phyloP scores from a whole-genome alignment of 768 basidiomycete genomes.

The Mycena galopus region DNA sequence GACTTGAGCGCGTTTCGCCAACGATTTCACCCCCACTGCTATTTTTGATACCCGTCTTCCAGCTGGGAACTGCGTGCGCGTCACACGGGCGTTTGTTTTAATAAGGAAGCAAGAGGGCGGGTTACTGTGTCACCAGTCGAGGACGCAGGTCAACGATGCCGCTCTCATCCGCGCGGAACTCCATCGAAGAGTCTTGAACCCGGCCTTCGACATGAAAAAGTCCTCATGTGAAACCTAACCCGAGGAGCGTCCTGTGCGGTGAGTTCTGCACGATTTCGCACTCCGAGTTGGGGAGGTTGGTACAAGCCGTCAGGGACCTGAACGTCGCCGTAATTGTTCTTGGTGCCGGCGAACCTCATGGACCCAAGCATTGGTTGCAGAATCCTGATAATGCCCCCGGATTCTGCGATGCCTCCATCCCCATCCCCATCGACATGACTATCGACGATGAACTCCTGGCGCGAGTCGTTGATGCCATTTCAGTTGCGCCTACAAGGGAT shows the following conservation, averaged over 20 bases:
- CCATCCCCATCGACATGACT: constrained; percentile 31
- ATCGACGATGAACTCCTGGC: constrained; percentile 21
- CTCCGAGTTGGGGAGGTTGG: constrained; percentile 15
- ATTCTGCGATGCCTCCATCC: constrained; percentile 31
- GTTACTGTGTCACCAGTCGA: not conserved
- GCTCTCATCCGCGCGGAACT: constrained; percentile 19
- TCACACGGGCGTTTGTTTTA: constrained; percentile 30
- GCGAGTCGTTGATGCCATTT: constrained; percentile 21
- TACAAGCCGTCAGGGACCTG: constrained; percentile 22
- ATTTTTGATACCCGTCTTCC: too few species aligned
- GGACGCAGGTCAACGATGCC: constrained; percentile 23
- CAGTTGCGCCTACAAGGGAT: constrained; percentile 14
- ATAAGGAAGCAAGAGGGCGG: constrained; percentile 27
- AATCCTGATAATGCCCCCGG: constrained; percentile 26
- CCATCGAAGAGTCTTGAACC: constrained; percentile 30
- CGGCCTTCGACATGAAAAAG: constrained; percentile 32
- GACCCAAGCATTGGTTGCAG: constrained; percentile 29
- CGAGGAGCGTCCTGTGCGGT: constrained; percentile 18
- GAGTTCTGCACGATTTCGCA: constrained; percentile 17
- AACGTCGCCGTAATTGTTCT: constrained; percentile 24
- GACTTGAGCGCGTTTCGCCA: too few species aligned
- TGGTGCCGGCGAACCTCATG: constrained; percentile 25
- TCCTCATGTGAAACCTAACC: constrained; percentile 26
- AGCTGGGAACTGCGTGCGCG: too few species aligned
- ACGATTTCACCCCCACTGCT: too few species aligned